Percentiles rank a stretch among this genome's conserved stretches.
Conservation (phyloP, 164 flowering plant species). For the Macadamia integrifolia region DNA sequence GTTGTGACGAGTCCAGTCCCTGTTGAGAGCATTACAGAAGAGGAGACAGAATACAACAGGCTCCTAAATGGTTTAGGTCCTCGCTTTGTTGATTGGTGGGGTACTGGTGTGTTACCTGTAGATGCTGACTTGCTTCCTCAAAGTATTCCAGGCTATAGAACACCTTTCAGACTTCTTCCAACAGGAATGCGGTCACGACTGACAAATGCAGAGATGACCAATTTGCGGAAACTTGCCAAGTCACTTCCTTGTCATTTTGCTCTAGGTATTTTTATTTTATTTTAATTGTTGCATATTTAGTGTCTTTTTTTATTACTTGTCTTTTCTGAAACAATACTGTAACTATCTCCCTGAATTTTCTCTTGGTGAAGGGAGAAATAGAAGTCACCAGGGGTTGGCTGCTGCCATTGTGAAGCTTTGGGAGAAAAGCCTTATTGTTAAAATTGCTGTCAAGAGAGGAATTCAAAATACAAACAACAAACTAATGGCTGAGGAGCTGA, state of each 20-base stretch:
- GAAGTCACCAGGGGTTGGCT: conserved; percentile 95
- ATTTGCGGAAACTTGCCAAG: conserved; percentile 72
- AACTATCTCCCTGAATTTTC: conserved; percentile 8
- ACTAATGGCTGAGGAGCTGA: conserved; percentile 91
- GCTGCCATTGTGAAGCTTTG: conserved; percentile 83
- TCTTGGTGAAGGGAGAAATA: conserved; percentile 66
- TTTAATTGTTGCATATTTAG: background rate
- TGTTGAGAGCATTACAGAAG: conserved; percentile 52
- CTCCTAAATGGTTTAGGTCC: conserved; percentile 89
- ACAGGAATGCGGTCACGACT: conserved; percentile 78
- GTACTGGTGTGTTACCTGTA: conserved; percentile 87
- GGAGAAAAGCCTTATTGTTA: conserved; percentile 89
- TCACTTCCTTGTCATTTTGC: conserved; percentile 98
- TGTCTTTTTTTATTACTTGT: background rate
- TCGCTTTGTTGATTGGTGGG: conserved; percentile 99
- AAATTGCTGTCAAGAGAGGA: conserved; percentile 95
- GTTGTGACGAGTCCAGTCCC: conserved; percentile 12
- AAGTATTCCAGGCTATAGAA: conserved; percentile 75
- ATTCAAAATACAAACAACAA: conserved; percentile 97
- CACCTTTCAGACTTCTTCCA: conserved; percentile 92
- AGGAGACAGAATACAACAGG: conserved; percentile 67
- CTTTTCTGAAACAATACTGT: background rate
- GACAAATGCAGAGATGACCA: conserved; percentile 89
- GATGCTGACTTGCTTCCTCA: conserved; percentile 95
- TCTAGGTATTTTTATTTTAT: conserved; percentile 53